These are phyloP conservation scores for Fusarium albidum DNA, from an alignment of 2,329 filamentous ascomycete genomes.

Conservation along the genomic window DNA sequence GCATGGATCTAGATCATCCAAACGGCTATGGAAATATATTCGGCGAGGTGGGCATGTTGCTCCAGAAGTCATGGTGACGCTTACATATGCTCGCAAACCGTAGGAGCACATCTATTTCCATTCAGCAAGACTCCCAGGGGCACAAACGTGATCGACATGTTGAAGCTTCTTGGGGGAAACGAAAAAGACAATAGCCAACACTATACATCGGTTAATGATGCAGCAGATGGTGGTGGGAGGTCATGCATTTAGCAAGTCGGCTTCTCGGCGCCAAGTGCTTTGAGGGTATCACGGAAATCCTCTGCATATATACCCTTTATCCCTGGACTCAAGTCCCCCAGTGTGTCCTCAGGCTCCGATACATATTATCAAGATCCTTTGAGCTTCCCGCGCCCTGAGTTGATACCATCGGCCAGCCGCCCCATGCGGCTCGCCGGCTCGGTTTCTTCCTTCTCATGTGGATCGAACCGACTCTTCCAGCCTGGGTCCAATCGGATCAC, in stretches of 20 bases:
- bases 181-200: too few species aligned
- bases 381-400: neutral
- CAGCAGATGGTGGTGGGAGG: too few species aligned
- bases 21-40: too few species aligned
- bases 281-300: constrained; percentile 28
- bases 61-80: too few species aligned
- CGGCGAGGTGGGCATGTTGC: too few species aligned
- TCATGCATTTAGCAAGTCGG: neutral
- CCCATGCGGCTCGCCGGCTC: neutral
- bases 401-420: neutral
- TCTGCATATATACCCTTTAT: constrained; percentile 8
- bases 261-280: constrained; percentile 27
- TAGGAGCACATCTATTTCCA: too few species aligned
- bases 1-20: too few species aligned
- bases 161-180: too few species aligned
- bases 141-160: too few species aligned
- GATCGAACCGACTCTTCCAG: neutral
- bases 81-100: too few species aligned
- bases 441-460: neutral
- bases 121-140: too few species aligned
- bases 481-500: neutral
- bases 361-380: constrained; percentile 12
- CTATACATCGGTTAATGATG: too few species aligned
- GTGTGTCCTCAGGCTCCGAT: neutral
- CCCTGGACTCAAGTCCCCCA: neutral